phyloP scores from a whole-genome alignment of 495 filamentous ascomycete species.

The Tuber melanosporum region DNA sequence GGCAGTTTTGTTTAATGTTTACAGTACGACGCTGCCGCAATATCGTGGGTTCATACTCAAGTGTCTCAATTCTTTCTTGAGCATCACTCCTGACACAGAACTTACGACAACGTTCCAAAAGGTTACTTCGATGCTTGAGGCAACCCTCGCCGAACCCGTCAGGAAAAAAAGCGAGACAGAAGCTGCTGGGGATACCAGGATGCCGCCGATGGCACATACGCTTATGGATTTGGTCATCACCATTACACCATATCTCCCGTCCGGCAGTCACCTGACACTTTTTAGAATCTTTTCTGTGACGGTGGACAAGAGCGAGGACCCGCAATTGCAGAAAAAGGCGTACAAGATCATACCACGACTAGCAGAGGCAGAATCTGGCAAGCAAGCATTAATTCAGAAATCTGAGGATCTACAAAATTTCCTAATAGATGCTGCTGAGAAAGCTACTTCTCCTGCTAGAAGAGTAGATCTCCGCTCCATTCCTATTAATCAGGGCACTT shows the following conservation, averaged over 20 bases:
- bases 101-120: slow-evolving; percentile 79
- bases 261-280: slow-evolving; percentile 68
- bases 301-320: slow-evolving; percentile 67
- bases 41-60: slow-evolving; percentile 81
- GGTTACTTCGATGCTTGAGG: slow-evolving; percentile 75
- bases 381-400: slow-evolving; percentile 62
- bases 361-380: slow-evolving; percentile 67
- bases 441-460: slow-evolving; percentile 73
- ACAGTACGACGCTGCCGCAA: slow-evolving; percentile 88
- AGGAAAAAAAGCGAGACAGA: slow-evolving; percentile 56
- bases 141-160: slow-evolving; percentile 58
- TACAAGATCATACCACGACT: slow-evolving; percentile 94
- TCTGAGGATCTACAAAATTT: slow-evolving; percentile 69
- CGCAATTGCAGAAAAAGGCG: slow-evolving; percentile 97
- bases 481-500: background rate
- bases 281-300: slow-evolving; percentile 78
- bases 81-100: slow-evolving; percentile 69
- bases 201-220: slow-evolving; percentile 91
- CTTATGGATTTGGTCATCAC: slow-evolving; percentile 94
- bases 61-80: slow-evolving; percentile 89
- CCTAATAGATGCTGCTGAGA: slow-evolving; percentile 68
- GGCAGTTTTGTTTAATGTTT: slow-evolving; percentile 95
- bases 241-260: slow-evolving; percentile 84
- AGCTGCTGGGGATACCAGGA: slow-evolving; percentile 48
- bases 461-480: slow-evolving; percentile 1